Evolutionary conservation across 2,329 filamentous ascomycete genomes (phyloP).

Genomic region (Trichoderma citrinoviride): DNA sequence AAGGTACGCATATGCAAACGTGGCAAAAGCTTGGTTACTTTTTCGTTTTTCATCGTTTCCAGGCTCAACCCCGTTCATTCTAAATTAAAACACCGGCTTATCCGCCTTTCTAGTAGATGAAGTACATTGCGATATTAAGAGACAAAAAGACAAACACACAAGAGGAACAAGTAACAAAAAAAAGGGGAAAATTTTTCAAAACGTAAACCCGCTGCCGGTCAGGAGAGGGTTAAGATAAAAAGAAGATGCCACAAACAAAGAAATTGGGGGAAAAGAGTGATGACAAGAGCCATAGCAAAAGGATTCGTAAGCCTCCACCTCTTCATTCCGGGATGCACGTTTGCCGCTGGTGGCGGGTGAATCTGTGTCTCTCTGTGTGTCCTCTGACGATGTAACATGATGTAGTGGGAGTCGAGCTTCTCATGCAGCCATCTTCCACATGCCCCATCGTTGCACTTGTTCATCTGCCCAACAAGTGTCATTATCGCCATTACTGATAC

Average conservation of each 20-base stretch:
- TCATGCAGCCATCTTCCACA: neutral
- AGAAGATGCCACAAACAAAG: neutral
- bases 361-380: neutral
- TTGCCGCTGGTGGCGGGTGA: neutral
- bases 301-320: neutral
- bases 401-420: neutral
- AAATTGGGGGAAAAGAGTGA: neutral
- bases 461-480: neutral
- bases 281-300: neutral
- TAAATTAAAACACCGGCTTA: conserved; percentile 20
- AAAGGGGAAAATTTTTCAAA: neutral
- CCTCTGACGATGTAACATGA: neutral
- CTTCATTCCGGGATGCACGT: neutral
- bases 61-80: conserved; percentile 13
- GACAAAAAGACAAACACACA: neutral
- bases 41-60: conserved; percentile 3
- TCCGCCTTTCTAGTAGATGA: neutral
- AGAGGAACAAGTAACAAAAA: neutral
- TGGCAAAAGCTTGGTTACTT: conserved; percentile 1
- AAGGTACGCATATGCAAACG: neutral
- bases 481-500: neutral
- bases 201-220: conserved; percentile 1
- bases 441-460: neutral
- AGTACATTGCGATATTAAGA: conserved; percentile 13
- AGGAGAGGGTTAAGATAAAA: neutral